Percentiles rank a stretch among this genome's conserved stretches.
Evolutionary conservation across 805 yeast genomes (phyloP).

Genomic region (Metschnikowia henanensis): DNA sequence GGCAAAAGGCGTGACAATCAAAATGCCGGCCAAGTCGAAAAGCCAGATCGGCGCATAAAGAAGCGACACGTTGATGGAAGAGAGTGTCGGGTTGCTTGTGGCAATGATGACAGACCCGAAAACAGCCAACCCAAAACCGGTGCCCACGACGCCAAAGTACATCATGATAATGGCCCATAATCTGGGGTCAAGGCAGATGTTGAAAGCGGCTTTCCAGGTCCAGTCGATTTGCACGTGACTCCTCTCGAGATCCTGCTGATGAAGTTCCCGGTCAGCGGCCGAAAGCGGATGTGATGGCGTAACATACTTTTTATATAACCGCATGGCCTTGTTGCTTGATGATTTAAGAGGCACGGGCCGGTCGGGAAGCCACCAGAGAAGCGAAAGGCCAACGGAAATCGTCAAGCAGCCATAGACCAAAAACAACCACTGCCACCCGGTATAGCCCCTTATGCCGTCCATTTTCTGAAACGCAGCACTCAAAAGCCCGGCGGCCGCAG

Average conservation of each 20-base stretch:
- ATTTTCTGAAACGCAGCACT: constrained; percentile 86
- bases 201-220: constrained; percentile 57
- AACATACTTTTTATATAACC: constrained; percentile 11
- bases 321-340: constrained; percentile 17
- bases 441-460: constrained; percentile 65
- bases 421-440: constrained; percentile 89
- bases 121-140: constrained; percentile 81
- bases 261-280: constrained; percentile 52
- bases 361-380: constrained; percentile 86
- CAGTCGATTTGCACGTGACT: constrained; percentile 51
- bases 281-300: constrained; percentile 50
- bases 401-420: constrained; percentile 77
- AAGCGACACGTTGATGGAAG: constrained; percentile 68
- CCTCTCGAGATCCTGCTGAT: constrained; percentile 56
- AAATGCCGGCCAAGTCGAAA: constrained; percentile 76
- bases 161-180: constrained; percentile 80
- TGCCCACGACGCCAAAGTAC: constrained; percentile 92
- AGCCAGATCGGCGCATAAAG: constrained; percentile 90
- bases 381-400: constrained; percentile 56
- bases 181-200: constrained; percentile 58
- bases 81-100: constrained; percentile 58
- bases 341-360: constrained; percentile 44
- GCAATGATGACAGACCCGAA: constrained; percentile 78
- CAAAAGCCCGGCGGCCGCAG: constrained; percentile 82
- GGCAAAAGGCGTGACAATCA: constrained; percentile 75